These are phyloP conservation scores for Ilyonectria robusta DNA, from an alignment of 2,329 filamentous ascomycete species.

Conservation along the genomic window DNA sequence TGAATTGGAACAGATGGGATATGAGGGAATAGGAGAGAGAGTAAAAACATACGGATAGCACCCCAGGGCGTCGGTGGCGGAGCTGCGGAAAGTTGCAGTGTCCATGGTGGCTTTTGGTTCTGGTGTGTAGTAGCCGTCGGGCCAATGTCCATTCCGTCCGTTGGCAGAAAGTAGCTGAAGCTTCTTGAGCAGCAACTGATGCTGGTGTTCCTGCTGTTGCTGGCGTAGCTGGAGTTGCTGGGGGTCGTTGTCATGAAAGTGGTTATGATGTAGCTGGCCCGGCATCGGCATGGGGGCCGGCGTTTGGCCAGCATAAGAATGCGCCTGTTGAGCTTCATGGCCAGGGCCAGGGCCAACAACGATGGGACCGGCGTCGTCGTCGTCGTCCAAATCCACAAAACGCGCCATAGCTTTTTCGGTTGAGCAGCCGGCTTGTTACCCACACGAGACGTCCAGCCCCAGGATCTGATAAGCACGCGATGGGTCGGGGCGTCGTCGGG, in stretches of 20 bases:
- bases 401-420: constrained; percentile 45
- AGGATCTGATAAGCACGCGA: constrained; percentile 49
- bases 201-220: constrained; percentile 44
- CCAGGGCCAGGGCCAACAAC: constrained; percentile 30
- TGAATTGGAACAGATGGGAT: background rate
- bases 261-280: constrained; percentile 32
- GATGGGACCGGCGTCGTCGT: constrained; percentile 39
- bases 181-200: constrained; percentile 45
- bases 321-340: constrained; percentile 36
- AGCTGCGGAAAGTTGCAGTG: constrained; percentile 43
- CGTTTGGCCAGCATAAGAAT: constrained; percentile 38
- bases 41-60: constrained; percentile 46
- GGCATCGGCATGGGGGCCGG: constrained; percentile 42
- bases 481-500: constrained; percentile 24
- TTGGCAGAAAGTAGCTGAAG: constrained; percentile 44
- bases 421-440: constrained; percentile 3
- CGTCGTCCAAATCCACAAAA: constrained; percentile 50
- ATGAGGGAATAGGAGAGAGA: constrained; percentile 9
- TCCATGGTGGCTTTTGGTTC: constrained; percentile 46
- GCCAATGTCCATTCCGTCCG: constrained; percentile 48
- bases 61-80: constrained; percentile 45
- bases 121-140: constrained; percentile 45
- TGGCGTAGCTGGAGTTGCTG: constrained; percentile 28
- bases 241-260: constrained; percentile 40
- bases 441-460: constrained; percentile 27